Evolutionary conservation across 2,329 filamentous ascomycete species (phyloP), one percentile per base, ranked within the genome.

Genomic region (Exophiala sp.): DNA sequence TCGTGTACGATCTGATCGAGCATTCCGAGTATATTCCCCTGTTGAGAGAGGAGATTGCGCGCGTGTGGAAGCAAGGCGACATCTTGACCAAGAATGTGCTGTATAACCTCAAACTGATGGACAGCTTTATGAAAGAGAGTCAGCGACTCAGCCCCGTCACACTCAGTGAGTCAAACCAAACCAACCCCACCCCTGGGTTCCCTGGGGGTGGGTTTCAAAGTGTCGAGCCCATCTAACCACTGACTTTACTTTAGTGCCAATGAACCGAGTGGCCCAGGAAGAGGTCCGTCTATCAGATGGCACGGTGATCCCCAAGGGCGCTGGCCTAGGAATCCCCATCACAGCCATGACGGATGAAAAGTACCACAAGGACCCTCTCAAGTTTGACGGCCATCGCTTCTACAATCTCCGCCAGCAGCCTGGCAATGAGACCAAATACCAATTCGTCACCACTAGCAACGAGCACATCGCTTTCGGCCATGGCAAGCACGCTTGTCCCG

Each of bases 1-100:
- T 73, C 48, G 69, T 82, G 41, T 79, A 76, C 58, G 73, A 77
- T 48, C 61, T 83, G 2, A 72, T 72, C 0, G 68, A 73, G 2
- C 63, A 74, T 27, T 77, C 76, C 0, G 72, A 80, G 23, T 68
- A 76, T 56, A 63, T 77, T 27, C 65, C 74, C 3, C 69, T 73
- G 9, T 63, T 81, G 1, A 72, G 79, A 1, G 68, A 76, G 16
- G 79, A 82, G 56, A 72, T 76, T 5, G 58, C 65, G 2, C 63
- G 65, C 1, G 66, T 74, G 4, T 60, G 77, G 14, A 63, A 67
- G 23, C 64, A 67, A 1, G 70, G 73, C 5, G 66, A 67, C 2
- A 68, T 67, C 7, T 45, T 62, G 48, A 63, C 61, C 40, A 67
- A 66, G 56, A 60, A 62, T 16, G 63, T 63, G 29, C 34, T 67